Conservation (phyloP, 2,329 filamentous ascomycete genomes). For the Furcasterigmium sp. region DNA sequence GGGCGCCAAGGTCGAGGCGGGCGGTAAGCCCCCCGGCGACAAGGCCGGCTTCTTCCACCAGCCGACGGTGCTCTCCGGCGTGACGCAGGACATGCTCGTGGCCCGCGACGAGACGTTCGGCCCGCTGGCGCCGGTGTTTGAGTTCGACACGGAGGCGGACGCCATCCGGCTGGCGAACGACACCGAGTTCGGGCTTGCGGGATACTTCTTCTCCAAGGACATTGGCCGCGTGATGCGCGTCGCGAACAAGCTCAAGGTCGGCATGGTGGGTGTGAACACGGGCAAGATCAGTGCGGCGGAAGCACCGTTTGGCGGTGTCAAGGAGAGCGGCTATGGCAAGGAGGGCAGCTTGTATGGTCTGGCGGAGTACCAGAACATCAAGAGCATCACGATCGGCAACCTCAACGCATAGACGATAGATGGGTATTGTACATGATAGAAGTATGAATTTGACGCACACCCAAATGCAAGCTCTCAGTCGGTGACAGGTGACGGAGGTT, state of each 20-base stretch:
- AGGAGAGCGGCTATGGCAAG: constrained; percentile 24
- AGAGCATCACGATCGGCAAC: constrained; percentile 6
- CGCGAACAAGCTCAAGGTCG: constrained; percentile 41
- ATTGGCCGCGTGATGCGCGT: constrained; percentile 35
- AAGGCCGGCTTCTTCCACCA: constrained; percentile 65
- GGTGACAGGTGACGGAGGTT: too few species aligned
- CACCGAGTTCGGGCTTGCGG: constrained; percentile 64
- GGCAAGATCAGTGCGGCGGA: constrained; percentile 24
- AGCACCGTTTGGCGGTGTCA: constrained; percentile 26
- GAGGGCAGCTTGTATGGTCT: constrained; percentile 13
- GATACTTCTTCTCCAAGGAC: constrained; percentile 60
- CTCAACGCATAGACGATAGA: background rate
- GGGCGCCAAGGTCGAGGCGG: constrained; percentile 52
- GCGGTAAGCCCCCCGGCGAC: constrained; percentile 52
- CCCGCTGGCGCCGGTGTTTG: constrained; percentile 63
- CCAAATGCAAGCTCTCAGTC: too few species aligned
- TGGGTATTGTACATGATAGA: too few species aligned
- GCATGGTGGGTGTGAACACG: constrained; percentile 29
- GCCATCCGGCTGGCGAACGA: constrained; percentile 61
- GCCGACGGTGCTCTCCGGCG: constrained; percentile 62
- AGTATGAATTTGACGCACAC: too few species aligned
- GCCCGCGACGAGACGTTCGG: constrained; percentile 68
- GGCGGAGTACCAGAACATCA: constrained; percentile 6
- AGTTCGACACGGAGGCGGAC: constrained; percentile 65
- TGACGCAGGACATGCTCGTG: constrained; percentile 62